Percentiles rank a stretch among this genome's conserved stretches.
Evolutionary conservation across 208 protist genomes (phyloP).

Genomic region (Acanthamoeba quina): DNA sequence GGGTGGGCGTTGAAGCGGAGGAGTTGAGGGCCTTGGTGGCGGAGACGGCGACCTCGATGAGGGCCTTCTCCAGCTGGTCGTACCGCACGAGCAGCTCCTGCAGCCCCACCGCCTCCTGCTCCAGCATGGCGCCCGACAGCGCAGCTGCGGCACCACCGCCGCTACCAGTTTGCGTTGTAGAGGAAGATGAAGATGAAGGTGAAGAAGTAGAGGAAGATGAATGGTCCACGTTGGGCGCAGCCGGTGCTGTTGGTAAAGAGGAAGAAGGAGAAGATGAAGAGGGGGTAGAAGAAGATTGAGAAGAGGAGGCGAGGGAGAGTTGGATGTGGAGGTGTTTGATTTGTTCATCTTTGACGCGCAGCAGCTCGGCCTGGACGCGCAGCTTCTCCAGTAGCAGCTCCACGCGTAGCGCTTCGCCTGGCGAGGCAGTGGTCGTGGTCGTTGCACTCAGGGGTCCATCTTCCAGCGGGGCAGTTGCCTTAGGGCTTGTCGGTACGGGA

Average conservation of each 20-base stretch:
- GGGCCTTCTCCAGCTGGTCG: conserved; percentile 25
- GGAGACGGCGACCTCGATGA: conserved; percentile 3
- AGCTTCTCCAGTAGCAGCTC: conserved; percentile 49
- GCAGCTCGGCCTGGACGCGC: background rate
- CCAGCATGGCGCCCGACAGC: background rate
- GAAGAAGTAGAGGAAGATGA: background rate
- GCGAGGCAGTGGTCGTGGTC: no score
- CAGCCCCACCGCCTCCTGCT: background rate
- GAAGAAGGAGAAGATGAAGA: background rate
- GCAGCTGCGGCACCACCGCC: background rate
- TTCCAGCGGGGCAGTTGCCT: background rate
- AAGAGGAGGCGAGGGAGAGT: background rate
- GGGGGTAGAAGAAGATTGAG: background rate
- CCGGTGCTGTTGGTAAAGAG: background rate
- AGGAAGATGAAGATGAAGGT: background rate
- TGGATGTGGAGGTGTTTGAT: conserved; percentile 33
- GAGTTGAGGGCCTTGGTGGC: background rate
- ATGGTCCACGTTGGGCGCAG: no score
- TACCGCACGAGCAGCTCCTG: conserved; percentile 22
- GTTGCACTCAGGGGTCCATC: background rate
- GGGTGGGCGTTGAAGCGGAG: background rate
- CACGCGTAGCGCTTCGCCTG: background rate
- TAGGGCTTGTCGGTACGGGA: no score
- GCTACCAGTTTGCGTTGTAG: background rate
- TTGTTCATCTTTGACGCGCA: conserved; percentile 51